Conservation (phyloP, 2,329 filamentous ascomycete genomes). For the Pleomassaria siparia region DNA sequence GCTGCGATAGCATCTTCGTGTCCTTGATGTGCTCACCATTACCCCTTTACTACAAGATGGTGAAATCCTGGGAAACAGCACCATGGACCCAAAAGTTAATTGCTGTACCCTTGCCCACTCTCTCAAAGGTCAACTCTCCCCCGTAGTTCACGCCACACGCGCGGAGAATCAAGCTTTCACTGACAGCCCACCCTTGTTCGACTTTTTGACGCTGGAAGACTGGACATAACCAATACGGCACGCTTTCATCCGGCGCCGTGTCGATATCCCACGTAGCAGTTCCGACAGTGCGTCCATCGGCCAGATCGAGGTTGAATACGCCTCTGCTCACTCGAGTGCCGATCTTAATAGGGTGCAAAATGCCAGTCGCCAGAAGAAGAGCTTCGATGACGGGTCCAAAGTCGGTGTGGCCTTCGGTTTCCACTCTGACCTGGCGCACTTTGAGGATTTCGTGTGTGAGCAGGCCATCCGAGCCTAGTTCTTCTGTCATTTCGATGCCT, state of each 20-base stretch:
- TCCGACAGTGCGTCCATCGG: not conserved
- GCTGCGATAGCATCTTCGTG: too few species aligned
- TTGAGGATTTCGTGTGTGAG: conserved; percentile 2
- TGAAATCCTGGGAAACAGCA: conserved; percentile 1
- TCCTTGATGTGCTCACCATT: too few species aligned
- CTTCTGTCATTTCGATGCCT: conserved; percentile 2
- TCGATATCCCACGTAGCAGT: conserved; percentile 13
- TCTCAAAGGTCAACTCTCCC: conserved; percentile 7
- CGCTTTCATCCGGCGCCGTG: conserved; percentile 32
- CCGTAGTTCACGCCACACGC: not conserved
- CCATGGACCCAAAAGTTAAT: conserved; percentile 3
- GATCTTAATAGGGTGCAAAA: not conserved
- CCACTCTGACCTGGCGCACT: conserved; percentile 1
- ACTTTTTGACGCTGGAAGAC: conserved; percentile 5
- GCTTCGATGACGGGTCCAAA: conserved; percentile 6
- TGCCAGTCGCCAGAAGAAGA: not conserved
- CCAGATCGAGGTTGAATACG: not conserved
- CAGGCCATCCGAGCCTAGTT: conserved; percentile 3
- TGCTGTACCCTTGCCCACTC: conserved; percentile 2
- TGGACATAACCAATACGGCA: conserved; percentile 6
- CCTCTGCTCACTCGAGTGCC: not conserved
- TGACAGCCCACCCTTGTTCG: conserved; percentile 2
- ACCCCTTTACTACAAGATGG: conserved; percentile 1
- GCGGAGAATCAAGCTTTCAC: conserved; percentile 2
- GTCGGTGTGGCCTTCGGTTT: not conserved